These are phyloP conservation scores for Trichoderma harzianum DNA, from an alignment of 2,329 filamentous ascomycete species.

Conservation along the genomic window DNA sequence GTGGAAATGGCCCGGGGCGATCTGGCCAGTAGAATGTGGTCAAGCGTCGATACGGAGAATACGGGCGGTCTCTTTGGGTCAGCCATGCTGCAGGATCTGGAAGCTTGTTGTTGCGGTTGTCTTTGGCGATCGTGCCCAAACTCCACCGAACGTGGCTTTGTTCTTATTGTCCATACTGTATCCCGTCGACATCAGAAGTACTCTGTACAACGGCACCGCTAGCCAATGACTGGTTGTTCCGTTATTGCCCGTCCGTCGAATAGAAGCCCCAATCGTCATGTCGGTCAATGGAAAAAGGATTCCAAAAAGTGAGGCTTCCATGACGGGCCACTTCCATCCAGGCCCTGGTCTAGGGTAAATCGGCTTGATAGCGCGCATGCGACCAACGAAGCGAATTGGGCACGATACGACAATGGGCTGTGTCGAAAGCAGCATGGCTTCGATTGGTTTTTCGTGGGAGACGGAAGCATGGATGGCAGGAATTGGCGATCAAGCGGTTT, in stretches of 20 bases:
- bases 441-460: not conserved
- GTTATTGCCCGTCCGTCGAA: not conserved
- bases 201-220: not conserved
- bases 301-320: conserved; percentile 3
- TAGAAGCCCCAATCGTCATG: not conserved
- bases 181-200: not conserved
- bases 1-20: not conserved
- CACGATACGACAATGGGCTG: not conserved
- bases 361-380: conserved; percentile 9
- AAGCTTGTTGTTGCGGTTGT: not conserved
- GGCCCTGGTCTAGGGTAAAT: conserved; percentile 10
- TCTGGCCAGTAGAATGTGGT: not conserved
- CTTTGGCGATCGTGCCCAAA: not conserved
- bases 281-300: not conserved
- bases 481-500: not conserved
- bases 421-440: not conserved
- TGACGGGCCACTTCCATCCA: not conserved
- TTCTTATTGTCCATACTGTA: not conserved
- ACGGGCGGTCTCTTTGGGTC: not conserved
- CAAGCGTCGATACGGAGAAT: not conserved
- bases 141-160: not conserved
- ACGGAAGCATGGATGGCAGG: not conserved
- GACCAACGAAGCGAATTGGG: not conserved
- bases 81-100: not conserved
- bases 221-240: not conserved